Evolutionary conservation across 2,329 filamentous ascomycete genomes (phyloP).

Genomic region (Pyrenophora seminiperda): DNA sequence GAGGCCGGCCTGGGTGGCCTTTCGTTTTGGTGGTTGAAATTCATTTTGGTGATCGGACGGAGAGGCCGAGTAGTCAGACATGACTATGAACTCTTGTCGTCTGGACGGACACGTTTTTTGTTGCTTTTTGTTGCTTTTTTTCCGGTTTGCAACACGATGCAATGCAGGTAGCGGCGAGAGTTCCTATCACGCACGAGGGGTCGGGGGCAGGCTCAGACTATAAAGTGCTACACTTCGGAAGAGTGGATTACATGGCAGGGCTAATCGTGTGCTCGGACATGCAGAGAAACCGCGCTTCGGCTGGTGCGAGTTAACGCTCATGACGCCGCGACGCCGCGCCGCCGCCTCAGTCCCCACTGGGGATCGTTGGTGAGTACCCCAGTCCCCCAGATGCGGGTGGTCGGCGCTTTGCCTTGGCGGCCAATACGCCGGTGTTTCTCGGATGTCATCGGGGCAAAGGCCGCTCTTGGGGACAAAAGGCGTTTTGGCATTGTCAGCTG

Average conservation of each 20-base stretch:
- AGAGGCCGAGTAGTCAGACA: constrained; percentile 48
- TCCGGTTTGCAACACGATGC: constrained; percentile 19
- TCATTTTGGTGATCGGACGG: constrained; percentile 42
- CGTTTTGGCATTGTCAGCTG: constrained; percentile 34
- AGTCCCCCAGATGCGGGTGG: constrained; percentile 45
- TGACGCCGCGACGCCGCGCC: constrained; percentile 36
- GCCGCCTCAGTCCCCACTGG: constrained; percentile 38
- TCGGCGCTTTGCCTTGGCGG: constrained; percentile 39
- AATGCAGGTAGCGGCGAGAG: constrained; percentile 17
- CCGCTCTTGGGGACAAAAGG: constrained; percentile 23
- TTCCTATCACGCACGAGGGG: constrained; percentile 29
- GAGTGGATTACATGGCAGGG: constrained; percentile 39
- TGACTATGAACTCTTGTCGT: constrained; percentile 29
- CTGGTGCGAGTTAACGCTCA: constrained; percentile 42
- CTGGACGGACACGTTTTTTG: not conserved
- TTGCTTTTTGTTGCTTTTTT: not conserved
- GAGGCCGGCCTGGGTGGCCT: constrained; percentile 62
- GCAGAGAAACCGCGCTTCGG: constrained; percentile 38
- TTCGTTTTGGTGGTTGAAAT: constrained; percentile 59
- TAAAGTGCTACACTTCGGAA: constrained; percentile 40
- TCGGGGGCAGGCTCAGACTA: constrained; percentile 38
- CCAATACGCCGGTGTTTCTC: constrained; percentile 37
- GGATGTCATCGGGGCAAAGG: constrained; percentile 40
- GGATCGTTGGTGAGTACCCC: constrained; percentile 45
- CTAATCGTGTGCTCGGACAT: constrained; percentile 38